phyloP scores from a whole-genome alignment of 305 asterid species.

The Vinca major region DNA sequence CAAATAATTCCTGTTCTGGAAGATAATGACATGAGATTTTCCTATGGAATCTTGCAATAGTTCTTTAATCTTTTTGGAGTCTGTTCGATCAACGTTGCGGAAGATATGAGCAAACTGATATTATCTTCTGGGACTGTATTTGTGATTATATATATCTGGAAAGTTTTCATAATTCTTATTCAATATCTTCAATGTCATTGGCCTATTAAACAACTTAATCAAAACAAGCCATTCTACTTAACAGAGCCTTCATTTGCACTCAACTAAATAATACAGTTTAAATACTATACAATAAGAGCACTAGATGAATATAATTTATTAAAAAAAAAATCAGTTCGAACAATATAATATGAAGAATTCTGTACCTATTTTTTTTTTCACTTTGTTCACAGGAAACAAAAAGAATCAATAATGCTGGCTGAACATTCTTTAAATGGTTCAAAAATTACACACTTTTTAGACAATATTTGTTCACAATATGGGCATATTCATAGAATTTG shows the following conservation, averaged over 20 bases:
- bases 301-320: background rate
- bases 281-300: too few species aligned
- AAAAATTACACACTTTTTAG: background rate
- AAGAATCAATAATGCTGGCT: background rate
- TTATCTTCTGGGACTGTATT: too few species aligned
- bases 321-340: background rate
- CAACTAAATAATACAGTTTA: background rate
- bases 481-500: background rate
- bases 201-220: background rate
- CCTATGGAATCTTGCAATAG: too few species aligned
- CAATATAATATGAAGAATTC: background rate
- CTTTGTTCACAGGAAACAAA: background rate
- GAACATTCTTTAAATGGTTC: background rate
- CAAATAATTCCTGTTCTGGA: too few species aligned
- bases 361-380: background rate
- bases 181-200: background rate
- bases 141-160: too few species aligned
- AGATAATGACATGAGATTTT: too few species aligned
- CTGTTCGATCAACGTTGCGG: too few species aligned
- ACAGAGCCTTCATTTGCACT: background rate
- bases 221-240: background rate
- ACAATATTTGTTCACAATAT: constrained; percentile 4
- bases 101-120: too few species aligned
- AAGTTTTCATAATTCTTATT: too few species aligned
- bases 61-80: too few species aligned